Base-by-base conservation (phyloP, 371 early-diverging fungal species). In the Mortierella polycephala region DNA sequence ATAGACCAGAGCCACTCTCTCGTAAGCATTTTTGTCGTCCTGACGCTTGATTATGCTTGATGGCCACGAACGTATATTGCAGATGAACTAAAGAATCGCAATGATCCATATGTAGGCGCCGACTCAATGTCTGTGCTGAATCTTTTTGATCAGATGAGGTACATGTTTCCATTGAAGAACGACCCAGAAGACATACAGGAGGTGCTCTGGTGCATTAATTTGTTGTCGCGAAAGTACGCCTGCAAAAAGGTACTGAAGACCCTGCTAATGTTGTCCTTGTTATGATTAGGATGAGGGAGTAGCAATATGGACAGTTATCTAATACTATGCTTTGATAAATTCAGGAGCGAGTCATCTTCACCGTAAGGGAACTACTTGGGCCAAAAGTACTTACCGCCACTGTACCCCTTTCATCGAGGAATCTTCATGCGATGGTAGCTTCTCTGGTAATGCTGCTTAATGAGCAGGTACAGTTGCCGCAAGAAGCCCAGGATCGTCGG, bases 161-260 rank as follows among this genome's bases (percentile, higher is more conserved):
- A 55, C 7, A 37, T 60, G n/a, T 79, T 53, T 47, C 80, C 80
- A 20, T 53, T 69, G 9, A 54, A 69, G 11, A 69, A 60, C 23
- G 80, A 79, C 20, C 69, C 59, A 1, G 74, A 79, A 41, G 74
- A 69, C 13, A 18, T 79, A n/a, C 56, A 62, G 61, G 74, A 73
- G 45, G 47, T 69, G 14, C 46, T 73, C 4, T 79, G 80, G 80
- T 69, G 73, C 49, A 65, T 79, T 21, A 62, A 47, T 12, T 63
- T 79, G 18, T 60, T 79, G 4, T 79, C 80, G 11, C 50, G 56
- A 8, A 62, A 63, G 60, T 79, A 69, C 50, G 42, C 62, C 20
- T 79, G 80, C 45, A 65, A 67, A 18, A 79, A 79, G 67, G 77
- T 77, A 68, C 11, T 50, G 5, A 3, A 0, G 16, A 14, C n/a